Evolutionary conservation across 305 asterid genomes (phyloP).

Genomic region (Solanum hybrid): DNA sequence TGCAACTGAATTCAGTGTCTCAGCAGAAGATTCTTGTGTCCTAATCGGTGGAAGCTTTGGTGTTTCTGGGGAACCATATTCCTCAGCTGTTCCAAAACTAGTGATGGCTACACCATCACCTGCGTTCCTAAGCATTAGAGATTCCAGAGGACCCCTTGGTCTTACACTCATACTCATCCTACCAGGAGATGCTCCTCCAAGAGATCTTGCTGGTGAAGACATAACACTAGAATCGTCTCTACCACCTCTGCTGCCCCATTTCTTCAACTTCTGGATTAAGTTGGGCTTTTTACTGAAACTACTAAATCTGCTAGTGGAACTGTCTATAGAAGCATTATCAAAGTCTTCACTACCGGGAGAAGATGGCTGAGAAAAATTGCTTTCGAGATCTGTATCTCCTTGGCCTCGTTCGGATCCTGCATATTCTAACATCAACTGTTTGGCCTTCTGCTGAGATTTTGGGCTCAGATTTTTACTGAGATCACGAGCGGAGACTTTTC

Average conservation of each 20-base stretch:
- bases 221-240: constrained; percentile 64
- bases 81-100: constrained; percentile 67
- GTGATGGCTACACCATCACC: constrained; percentile 80
- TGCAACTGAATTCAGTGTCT: constrained; percentile 45
- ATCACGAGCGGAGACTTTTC: constrained; percentile 83
- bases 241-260: constrained; percentile 68
- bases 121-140: constrained; percentile 82
- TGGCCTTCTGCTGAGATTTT: constrained; percentile 77
- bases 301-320: constrained; percentile 63
- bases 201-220: constrained; percentile 78
- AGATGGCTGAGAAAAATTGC: constrained; percentile 76
- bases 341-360: constrained; percentile 96
- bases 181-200: constrained; percentile 67
- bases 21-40: constrained; percentile 18
- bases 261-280: constrained; percentile 77
- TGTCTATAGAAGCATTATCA: constrained; percentile 63
- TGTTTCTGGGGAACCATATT: constrained; percentile 57
- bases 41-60: constrained; percentile 20
- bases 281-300: constrained; percentile 70
- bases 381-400: constrained; percentile 89
- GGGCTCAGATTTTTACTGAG: constrained; percentile 84
- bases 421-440: constrained; percentile 81
- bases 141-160: constrained; percentile 78
- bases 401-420: constrained; percentile 98
- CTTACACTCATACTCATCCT: constrained; percentile 36